A percentile compares a stretch with the other conserved stretches of the same genome.
Evolutionary conservation across 108 stramenopile genomes (phyloP).

Genomic region (Asterionellopsis glacialis): DNA sequence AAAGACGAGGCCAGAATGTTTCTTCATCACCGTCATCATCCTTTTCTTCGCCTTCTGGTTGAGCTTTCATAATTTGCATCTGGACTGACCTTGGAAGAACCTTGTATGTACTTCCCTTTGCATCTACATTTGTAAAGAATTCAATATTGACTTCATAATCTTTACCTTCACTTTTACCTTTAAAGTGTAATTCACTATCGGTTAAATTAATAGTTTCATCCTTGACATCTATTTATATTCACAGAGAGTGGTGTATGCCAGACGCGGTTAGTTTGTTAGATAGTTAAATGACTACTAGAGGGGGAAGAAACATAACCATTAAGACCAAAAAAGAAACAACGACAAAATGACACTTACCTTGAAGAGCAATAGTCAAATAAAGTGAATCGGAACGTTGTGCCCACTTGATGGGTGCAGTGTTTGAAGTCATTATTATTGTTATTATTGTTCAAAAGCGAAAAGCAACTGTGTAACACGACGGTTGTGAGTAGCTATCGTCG

Average conservation of each 20-base stretch:
- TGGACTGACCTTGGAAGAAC: constrained; percentile 87
- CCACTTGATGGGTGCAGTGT: constrained; percentile 90
- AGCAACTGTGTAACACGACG: too few species aligned
- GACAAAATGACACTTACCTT: constrained; percentile 42
- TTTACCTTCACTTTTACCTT: constrained; percentile 66
- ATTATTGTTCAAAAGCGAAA: too few species aligned
- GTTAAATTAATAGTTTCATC: constrained; percentile 84
- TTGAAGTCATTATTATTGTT: constrained; percentile 28
- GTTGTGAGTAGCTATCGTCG: too few species aligned
- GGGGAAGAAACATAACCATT: background rate
- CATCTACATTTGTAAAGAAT: constrained; percentile 84
- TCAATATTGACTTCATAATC: constrained; percentile 84
- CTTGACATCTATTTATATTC: constrained; percentile 70
- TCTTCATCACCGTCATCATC: constrained; percentile 49
- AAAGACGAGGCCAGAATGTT: constrained; percentile 83
- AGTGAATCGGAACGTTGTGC: constrained; percentile 91
- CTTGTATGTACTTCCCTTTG: constrained; percentile 87
- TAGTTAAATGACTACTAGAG: background rate
- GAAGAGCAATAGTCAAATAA: constrained; percentile 87
- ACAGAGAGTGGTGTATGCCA: too few species aligned
- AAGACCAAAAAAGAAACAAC: constrained; percentile 1
- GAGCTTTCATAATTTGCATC: constrained; percentile 88
- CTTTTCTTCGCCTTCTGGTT: constrained; percentile 34
- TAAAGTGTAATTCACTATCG: constrained; percentile 78
- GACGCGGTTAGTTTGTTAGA: too few species aligned